A percentile compares a stretch with the other conserved stretches of the same genome.
Conservation (phyloP, 2,329 filamentous ascomycete genomes). For the Diaporthe sp. region DNA sequence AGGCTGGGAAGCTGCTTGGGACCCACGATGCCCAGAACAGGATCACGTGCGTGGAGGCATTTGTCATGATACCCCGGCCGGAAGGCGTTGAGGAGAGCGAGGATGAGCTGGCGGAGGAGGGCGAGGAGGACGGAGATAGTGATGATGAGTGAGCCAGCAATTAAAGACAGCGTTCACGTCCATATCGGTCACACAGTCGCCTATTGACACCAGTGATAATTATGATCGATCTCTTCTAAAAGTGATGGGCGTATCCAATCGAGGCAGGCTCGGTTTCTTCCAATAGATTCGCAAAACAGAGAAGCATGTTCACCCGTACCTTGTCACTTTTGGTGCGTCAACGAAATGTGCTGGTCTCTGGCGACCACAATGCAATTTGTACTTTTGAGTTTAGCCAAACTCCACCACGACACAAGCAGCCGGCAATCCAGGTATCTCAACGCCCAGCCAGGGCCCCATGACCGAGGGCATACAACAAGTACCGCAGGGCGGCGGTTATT, state of each 20-base stretch:
- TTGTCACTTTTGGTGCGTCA: background rate
- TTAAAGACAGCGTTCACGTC: too few species aligned
- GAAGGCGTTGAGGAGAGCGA: slow-evolving; percentile 71
- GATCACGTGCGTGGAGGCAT: slow-evolving; percentile 89
- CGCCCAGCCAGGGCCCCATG: background rate
- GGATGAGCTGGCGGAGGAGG: slow-evolving; percentile 55
- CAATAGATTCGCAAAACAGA: background rate
- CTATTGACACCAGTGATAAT: background rate
- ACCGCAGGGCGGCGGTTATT: slow-evolving; percentile 33
- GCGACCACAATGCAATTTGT: slow-evolving; percentile 20
- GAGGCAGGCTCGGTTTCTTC: background rate
- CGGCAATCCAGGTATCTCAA: background rate
- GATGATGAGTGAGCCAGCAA: slow-evolving; percentile 37
- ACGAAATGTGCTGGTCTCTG: background rate
- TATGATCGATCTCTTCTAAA: background rate
- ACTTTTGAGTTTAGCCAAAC: slow-evolving; percentile 8
- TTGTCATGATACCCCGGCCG: slow-evolving; percentile 80
- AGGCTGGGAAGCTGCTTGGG: slow-evolving; percentile 75
- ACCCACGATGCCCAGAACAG: slow-evolving; percentile 87
- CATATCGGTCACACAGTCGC: background rate
- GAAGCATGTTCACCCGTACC: background rate
- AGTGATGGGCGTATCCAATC: background rate
- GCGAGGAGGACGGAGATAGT: slow-evolving; percentile 45
- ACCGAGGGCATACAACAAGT: background rate
- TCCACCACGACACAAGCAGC: background rate